These are phyloP conservation scores for Lycium barbarum DNA, from an alignment of 257 asterid species.

Conservation along the genomic window DNA sequence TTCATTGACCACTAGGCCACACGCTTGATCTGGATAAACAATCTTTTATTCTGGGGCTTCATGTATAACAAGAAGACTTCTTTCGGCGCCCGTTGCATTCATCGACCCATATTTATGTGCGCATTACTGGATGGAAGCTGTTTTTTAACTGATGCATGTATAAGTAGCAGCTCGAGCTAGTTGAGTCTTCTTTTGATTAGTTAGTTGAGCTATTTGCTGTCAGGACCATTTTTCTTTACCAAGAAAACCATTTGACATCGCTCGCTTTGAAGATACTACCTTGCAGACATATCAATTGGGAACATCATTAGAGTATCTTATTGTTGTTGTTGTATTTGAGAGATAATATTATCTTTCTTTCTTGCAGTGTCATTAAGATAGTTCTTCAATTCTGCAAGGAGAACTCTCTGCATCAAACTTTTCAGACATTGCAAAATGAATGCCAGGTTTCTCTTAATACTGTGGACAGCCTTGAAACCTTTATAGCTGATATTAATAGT, in stretches of 20 bases:
- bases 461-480: slow-evolving; percentile 91
- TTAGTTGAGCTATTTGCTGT: neutral
- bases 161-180: neutral
- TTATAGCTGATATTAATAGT: slow-evolving; percentile 85
- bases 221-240: slow-evolving; percentile 4
- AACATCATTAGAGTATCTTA: neutral
- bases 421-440: slow-evolving; percentile 87
- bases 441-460: slow-evolving; percentile 97
- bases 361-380: slow-evolving; percentile 89
- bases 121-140: slow-evolving; percentile 11
- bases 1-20: neutral
- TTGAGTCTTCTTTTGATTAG: neutral
- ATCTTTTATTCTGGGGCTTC: neutral
- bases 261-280: neutral
- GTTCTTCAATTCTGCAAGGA: slow-evolving; percentile 99
- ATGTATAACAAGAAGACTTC: neutral
- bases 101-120: neutral
- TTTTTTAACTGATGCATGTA: neutral
- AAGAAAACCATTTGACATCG: neutral
- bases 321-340: neutral
- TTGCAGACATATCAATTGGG: neutral
- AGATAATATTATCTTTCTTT: neutral
- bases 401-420: slow-evolving; percentile 88
- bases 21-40: neutral
- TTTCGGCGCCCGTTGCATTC: neutral